Base-by-base conservation (phyloP, 257 asterid species). In the Anisodus tanguticus region DNA sequence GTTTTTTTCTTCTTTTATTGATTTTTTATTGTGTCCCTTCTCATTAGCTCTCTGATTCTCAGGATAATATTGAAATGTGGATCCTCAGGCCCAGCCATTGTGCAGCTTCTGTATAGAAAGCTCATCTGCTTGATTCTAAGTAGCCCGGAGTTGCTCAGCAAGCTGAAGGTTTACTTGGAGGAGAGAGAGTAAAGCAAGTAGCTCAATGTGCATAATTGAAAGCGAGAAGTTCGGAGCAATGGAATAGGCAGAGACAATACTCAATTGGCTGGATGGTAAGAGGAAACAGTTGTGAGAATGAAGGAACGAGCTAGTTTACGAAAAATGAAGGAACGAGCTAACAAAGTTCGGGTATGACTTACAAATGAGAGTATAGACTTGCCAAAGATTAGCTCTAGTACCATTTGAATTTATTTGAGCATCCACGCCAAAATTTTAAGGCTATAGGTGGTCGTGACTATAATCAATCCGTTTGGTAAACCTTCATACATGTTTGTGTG, bases 271-370 rank as follows among this genome's bases (percentile, higher is more conserved):
- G 39, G 49, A 39, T 3, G 5, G 39, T 12, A 26, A 68, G 51
- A 68, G 77, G 17, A 67, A 35, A 67, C 74, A 67, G 19, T 37
- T 26, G 22, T 37, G 74, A 15, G n/a, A 35, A 66, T n/a, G 41
- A n/a, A 66, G 49, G 19, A 67, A 67, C 49, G 74, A 67, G 74
- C 74, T 67, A 67, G n/a, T n/a, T n/a, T n/a, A n/a, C n/a, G n/a
- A n/a, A n/a, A n/a, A 35, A 66, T n/a, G 41, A n/a, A 66, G 49
- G 19, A 67, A 67, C 49, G 74, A 67, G 74, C 74, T 67, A 67
- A 67, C 49, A 35, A 67, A 39, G 49, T 10, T 10, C 11, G 26
- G 15, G 45, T 26, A 12, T 26, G 17, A 64, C 11, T 49, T 49
- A 49, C 55, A 49, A 49, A 8, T 9, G 55, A 49, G 11, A 49